Percentiles rank a stretch among this genome's conserved stretches.
These are phyloP conservation scores for Coffea canephora DNA, from an alignment of 257 asterid species.

Conservation along the genomic window DNA sequence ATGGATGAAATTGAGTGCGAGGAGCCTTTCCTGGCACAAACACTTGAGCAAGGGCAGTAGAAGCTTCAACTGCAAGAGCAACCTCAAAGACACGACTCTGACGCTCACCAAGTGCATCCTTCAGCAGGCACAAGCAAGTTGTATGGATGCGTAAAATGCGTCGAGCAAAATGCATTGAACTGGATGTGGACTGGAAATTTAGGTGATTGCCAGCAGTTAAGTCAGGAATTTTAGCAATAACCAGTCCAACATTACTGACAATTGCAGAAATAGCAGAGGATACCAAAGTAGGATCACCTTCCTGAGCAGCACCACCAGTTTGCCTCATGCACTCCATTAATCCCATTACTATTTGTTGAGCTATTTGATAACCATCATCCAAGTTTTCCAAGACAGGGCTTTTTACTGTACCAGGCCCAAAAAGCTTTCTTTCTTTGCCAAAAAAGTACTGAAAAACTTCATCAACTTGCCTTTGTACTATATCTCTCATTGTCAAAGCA, in stretches of 20 bases:
- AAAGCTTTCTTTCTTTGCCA: slow-evolving; percentile 74
- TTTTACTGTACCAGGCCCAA: slow-evolving; percentile 56
- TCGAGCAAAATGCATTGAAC: slow-evolving; percentile 62
- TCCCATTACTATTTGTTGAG: slow-evolving; percentile 78
- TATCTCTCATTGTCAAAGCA: slow-evolving; percentile 83
- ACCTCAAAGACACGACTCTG: slow-evolving; percentile 97
- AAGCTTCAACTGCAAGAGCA: slow-evolving; percentile 93
- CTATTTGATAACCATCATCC: slow-evolving; percentile 73
- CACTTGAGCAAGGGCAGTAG: slow-evolving; percentile 68
- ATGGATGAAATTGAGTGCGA: slow-evolving; percentile 65
- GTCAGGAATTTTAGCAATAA: slow-evolving; percentile 77
- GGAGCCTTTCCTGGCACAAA: slow-evolving; percentile 73
- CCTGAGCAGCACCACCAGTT: slow-evolving; percentile 99
- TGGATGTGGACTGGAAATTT: slow-evolving; percentile 47
- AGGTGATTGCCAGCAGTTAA: slow-evolving; percentile 47
- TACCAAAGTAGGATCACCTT: slow-evolving; percentile 94
- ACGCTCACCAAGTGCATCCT: slow-evolving; percentile 98
- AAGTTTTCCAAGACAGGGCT: slow-evolving; percentile 54
- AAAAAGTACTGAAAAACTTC: slow-evolving; percentile 63
- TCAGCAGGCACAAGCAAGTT: slow-evolving; percentile 73
- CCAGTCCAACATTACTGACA: slow-evolving; percentile 66
- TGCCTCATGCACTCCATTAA: slow-evolving; percentile 97
- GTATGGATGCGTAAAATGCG: slow-evolving; percentile 76
- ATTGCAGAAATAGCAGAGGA: slow-evolving; percentile 94
- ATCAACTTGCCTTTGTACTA: slow-evolving; percentile 75